Base-by-base conservation (phyloP, 2,329 filamentous ascomycete genomes). In the Neonectria magnoliae region DNA sequence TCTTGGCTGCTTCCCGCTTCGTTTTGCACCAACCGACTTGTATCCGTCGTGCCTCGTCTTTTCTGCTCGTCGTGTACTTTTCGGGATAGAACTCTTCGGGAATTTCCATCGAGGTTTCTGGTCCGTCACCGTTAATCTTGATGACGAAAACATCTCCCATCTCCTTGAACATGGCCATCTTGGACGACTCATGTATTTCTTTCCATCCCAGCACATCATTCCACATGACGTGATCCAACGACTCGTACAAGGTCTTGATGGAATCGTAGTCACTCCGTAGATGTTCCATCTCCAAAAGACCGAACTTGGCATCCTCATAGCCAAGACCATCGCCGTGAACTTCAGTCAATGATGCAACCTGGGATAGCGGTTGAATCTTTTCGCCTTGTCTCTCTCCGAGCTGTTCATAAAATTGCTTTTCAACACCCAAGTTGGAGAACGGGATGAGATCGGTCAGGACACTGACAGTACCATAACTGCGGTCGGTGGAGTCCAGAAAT, bases 401-500 rank as follows among this genome's bases (percentile, higher is more conserved):
- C 9, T 73, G 77, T 11, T 83, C 79, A 62, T 84, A 86, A 44
- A 85, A 82, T 25, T 80, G 79, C 55, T 79, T 79, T 60, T 82
- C 81, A 20, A 78, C 74, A 9, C 80, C 79, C 18, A 69, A 66
- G 36, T 64, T 72, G n/a, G 75, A 66, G 25, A 71, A 75, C 22
- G 81, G 76, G 13, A 78, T 76, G 33, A 79, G 67, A 13, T 81
- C 76, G 5, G 79, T 74, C 6, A 90, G 75, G 5, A 79, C 77
- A 60, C 87, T 85, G 22, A 82, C 83, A 0, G 84, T 86, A 14
- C 86, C 88, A 67, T 89, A 90, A 47, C 83, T 85, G 47, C 89
- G 82, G 27, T 90, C 85, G 0, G 88, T 88, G 10, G 76, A 79
- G 61, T 90, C 88, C 3, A 91, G 80, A 65, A 91, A 90, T 10